Percentiles rank a stretch among this genome's conserved stretches.
phyloP scores from a whole-genome alignment of 2,329 filamentous ascomycete genomes.

The Ambrosiella cleistominuta region DNA sequence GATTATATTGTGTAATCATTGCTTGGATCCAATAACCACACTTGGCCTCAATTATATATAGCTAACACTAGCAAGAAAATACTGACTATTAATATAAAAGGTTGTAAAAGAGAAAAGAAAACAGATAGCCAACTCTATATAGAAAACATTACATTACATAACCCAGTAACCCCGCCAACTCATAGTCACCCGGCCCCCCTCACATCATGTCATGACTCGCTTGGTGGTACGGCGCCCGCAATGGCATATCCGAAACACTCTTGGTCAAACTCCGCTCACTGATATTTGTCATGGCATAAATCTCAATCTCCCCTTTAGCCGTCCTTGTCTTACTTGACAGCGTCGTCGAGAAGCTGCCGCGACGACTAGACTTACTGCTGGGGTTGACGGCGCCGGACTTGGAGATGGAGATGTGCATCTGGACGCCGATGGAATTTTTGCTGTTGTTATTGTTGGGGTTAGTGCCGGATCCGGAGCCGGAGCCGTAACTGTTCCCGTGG shows the following conservation, averaged over 20 bases:
- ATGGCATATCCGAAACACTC: constrained; percentile 11
- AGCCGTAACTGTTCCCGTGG: neutral
- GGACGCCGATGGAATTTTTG: neutral
- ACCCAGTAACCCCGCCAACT: no score
- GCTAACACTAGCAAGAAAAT: no score
- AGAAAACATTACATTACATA: no score
- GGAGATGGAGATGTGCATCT: neutral
- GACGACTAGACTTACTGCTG: neutral
- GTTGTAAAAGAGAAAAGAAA: no score
- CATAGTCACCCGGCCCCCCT: no score
- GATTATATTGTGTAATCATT: no score
- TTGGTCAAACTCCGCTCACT: constrained; percentile 8
- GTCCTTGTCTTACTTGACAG: constrained; percentile 1
- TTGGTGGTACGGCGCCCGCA: neutral
- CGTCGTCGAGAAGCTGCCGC: constrained; percentile 1
- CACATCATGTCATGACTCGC: neutral
- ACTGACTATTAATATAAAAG: no score
- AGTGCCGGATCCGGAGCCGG: neutral
- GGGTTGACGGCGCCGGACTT: neutral
- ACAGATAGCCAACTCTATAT: no score
- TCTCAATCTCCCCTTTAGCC: constrained; percentile 5
- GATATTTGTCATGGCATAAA: constrained; percentile 12
- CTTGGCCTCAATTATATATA: no score
- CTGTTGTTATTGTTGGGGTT: neutral
- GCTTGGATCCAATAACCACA: no score